phyloP scores from a whole-genome alignment of 192 early-diverging fungal species.

The Linnemannia zychae region DNA sequence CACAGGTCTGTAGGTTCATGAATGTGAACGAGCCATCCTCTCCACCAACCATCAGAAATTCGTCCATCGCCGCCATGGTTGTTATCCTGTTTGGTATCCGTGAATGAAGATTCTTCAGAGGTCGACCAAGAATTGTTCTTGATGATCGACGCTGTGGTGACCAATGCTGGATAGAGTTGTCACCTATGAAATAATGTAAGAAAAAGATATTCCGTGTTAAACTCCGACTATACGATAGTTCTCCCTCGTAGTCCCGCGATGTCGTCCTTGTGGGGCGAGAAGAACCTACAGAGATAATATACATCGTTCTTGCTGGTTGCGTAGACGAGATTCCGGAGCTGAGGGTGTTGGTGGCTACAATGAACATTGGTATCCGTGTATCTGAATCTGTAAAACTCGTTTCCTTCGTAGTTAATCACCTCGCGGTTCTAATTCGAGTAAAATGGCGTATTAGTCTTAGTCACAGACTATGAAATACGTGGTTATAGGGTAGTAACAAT shows the following conservation, averaged over 20 bases:
- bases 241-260: too few relatives aligned
- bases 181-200: constrained; percentile 39
- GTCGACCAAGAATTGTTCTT: constrained; percentile 43
- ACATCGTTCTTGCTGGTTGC: constrained; percentile 52
- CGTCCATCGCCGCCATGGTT: constrained; percentile 47
- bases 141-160: constrained; percentile 56
- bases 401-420: constrained; percentile 21
- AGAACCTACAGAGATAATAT: constrained; percentile 44
- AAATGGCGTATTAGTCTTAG: not conserved
- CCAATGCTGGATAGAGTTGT: constrained; percentile 61
- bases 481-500: not conserved
- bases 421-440: constrained; percentile 26
- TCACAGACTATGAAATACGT: not conserved
- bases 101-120: constrained; percentile 2
- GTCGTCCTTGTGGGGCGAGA: too few relatives aligned
- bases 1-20: constrained; percentile 34
- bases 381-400: constrained; percentile 45
- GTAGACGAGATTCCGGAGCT: constrained; percentile 38
- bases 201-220: not conserved
- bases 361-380: constrained; percentile 48
- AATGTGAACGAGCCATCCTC: constrained; percentile 39
- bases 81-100: constrained; percentile 19
- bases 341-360: constrained; percentile 47
- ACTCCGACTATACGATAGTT: not conserved
- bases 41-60: constrained; percentile 30